These are phyloP conservation scores for Phytophthora hibernalis DNA, from an alignment of 352 stramenopile genomes.

Conservation along the genomic window DNA sequence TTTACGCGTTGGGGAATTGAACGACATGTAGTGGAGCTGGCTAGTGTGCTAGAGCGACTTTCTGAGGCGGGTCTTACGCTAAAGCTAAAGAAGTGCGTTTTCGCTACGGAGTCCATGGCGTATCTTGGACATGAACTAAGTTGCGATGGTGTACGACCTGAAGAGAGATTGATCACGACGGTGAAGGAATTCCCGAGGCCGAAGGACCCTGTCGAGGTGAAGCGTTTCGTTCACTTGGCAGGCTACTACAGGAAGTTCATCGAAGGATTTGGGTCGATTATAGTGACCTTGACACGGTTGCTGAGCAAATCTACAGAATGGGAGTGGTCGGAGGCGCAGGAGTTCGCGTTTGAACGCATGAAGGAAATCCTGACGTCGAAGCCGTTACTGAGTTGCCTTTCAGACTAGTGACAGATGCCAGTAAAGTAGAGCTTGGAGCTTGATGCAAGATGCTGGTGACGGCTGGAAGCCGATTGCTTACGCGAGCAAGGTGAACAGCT, in stretches of 20 bases:
- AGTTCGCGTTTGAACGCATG: too few relatives aligned
- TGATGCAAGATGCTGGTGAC: background rate
- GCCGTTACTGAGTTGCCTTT: background rate
- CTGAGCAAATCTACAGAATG: background rate
- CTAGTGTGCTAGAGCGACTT: background rate
- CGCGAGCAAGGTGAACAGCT: too few relatives aligned
- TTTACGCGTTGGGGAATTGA: background rate
- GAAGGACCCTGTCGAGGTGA: too few relatives aligned
- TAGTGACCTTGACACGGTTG: background rate
- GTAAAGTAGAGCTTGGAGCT: background rate
- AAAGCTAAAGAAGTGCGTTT: background rate
- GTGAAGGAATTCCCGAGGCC: background rate
- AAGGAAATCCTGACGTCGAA: background rate
- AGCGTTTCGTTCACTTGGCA: too few relatives aligned
- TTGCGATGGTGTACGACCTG: background rate
- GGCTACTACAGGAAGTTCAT: too few relatives aligned
- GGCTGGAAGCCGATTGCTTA: background rate
- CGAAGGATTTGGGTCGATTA: background rate
- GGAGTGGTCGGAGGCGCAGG: background rate
- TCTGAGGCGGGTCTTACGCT: background rate
- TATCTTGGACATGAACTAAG: background rate
- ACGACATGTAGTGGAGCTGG: background rate
- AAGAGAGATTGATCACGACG: background rate
- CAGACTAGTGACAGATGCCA: background rate
- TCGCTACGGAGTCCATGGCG: background rate